Evolutionary conservation across 768 basidiomycete genomes (phyloP).

Genomic region (Boletus rex-veris): DNA sequence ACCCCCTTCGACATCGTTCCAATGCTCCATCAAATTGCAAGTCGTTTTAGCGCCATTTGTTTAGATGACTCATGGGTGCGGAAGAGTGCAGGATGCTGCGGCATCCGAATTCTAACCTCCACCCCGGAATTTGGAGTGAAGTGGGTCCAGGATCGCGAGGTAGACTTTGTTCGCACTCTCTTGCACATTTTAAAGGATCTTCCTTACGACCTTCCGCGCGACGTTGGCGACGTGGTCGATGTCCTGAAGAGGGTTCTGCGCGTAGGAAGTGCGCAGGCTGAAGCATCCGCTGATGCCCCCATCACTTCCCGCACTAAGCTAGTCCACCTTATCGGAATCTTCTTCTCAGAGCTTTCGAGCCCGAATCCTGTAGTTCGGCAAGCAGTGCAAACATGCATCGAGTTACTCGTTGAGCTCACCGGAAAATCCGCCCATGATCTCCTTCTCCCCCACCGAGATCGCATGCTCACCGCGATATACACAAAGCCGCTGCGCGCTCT

Average conservation of each 20-base stretch:
- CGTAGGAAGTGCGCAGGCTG: constrained; percentile 52
- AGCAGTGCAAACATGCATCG: constrained; percentile 78
- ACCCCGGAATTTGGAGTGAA: constrained; percentile 67
- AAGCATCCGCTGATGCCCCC: constrained; percentile 43
- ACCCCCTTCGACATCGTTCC: constrained; percentile 54
- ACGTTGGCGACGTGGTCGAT: constrained; percentile 73
- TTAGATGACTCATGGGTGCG: constrained; percentile 87
- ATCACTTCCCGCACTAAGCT: constrained; percentile 50
- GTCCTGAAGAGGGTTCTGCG: constrained; percentile 68
- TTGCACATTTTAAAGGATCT: constrained; percentile 93
- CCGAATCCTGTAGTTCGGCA: constrained; percentile 82
- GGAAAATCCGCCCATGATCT: constrained; percentile 72
- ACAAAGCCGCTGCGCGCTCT: constrained; percentile 95
- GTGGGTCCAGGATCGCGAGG: constrained; percentile 84
- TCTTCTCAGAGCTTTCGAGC: constrained; percentile 86
- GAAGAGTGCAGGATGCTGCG: constrained; percentile 86
- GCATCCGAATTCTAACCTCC: constrained; percentile 75
- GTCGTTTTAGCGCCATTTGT: constrained; percentile 81
- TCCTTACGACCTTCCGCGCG: constrained; percentile 81
- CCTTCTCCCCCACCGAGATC: constrained; percentile 80
- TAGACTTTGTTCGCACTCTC: constrained; percentile 86
- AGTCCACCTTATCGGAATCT: constrained; percentile 70
- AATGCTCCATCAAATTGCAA: constrained; percentile 78
- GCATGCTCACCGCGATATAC: constrained; percentile 85
- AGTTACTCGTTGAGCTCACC: constrained; percentile 70